Evolutionary conservation across 1,284 basidiomycete genomes (phyloP).

Genomic region (Vanrija sp.): DNA sequence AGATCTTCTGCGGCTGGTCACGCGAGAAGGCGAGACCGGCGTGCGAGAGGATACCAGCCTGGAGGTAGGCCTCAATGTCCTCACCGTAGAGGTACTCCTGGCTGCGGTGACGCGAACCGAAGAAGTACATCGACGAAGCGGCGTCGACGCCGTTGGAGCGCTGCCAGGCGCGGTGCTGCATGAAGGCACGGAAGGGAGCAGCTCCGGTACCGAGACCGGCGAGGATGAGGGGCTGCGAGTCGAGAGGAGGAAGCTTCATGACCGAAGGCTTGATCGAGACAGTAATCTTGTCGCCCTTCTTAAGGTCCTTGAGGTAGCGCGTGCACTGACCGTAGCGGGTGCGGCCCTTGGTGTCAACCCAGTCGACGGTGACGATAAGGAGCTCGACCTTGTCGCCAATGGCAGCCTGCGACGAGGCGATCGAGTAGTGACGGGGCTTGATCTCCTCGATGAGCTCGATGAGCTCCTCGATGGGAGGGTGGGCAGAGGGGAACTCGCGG

Average conservation of each 20-base stretch:
- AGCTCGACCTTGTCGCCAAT: conserved; percentile 93
- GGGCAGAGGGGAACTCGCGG: conserved; percentile 72
- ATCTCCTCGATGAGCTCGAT: conserved; percentile 87
- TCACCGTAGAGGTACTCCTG: conserved; percentile 87
- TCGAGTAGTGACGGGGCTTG: conserved; percentile 97
- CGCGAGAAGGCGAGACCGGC: conserved; percentile 96
- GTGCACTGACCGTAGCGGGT: conserved; percentile 92
- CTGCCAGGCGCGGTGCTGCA: conserved; percentile 88
- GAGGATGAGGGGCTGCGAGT: conserved; percentile 92
- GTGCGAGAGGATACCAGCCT: conserved; percentile 76
- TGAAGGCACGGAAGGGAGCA: conserved; percentile 96
- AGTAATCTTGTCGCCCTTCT: conserved; percentile 86
- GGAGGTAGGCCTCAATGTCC: conserved; percentile 60
- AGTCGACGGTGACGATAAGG: conserved; percentile 93
- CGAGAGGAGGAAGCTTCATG: conserved; percentile 90
- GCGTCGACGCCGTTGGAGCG: conserved; percentile 72
- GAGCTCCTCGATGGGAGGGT: conserved; percentile 73
- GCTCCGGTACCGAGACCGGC: conserved; percentile 94
- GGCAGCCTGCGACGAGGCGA: conserved; percentile 89
- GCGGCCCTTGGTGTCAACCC: conserved; percentile 74
- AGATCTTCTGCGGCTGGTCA: conserved; percentile 86
- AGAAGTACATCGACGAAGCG: conserved; percentile 87
- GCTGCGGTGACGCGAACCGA: conserved; percentile 90
- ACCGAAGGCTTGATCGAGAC: conserved; percentile 98
- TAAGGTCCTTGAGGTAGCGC: conserved; percentile 80